These are phyloP conservation scores for Diaporthe sp. DNA, from an alignment of 2,329 filamentous ascomycete genomes.

Conservation along the genomic window DNA sequence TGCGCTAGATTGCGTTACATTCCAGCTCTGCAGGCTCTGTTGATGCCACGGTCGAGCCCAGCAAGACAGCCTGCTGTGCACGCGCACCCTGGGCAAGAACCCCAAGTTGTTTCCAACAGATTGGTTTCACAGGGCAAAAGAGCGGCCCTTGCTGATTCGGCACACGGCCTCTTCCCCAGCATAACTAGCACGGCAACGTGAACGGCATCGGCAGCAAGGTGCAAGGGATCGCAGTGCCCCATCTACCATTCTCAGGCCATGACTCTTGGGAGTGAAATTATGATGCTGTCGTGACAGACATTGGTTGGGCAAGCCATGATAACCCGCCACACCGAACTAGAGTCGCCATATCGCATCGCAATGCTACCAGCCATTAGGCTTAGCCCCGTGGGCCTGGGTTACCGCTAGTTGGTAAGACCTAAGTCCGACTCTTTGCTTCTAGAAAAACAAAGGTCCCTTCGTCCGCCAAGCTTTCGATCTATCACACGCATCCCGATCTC, in stretches of 20 bases:
- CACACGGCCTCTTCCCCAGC: neutral
- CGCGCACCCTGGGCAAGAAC: neutral
- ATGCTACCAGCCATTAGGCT: conserved; percentile 12
- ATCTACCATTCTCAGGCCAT: neutral
- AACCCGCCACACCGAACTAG: neutral
- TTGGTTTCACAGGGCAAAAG: neutral
- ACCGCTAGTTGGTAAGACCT: conserved; percentile 13
- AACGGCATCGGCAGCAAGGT: neutral
- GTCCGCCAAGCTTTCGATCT: conserved; percentile 28
- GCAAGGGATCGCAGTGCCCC: neutral
- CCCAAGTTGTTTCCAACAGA: neutral
- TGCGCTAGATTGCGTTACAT: neutral
- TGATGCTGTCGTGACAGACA: conserved; percentile 1
- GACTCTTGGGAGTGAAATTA: neutral
- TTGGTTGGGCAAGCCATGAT: neutral
- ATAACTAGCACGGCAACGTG: neutral
- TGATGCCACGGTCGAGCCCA: neutral
- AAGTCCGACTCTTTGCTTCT: conserved; percentile 21
- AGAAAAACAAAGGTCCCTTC: conserved; percentile 13
- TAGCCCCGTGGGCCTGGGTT: conserved; percentile 6
- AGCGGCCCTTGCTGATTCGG: neutral
- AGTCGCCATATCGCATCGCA: neutral
- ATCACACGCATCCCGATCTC: conserved; percentile 19
- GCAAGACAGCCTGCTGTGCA: neutral
- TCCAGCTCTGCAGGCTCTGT: neutral